These are phyloP conservation scores for Saccharomyces hybrid DNA, from an alignment of 1,139 yeast species.

Conservation along the genomic window DNA sequence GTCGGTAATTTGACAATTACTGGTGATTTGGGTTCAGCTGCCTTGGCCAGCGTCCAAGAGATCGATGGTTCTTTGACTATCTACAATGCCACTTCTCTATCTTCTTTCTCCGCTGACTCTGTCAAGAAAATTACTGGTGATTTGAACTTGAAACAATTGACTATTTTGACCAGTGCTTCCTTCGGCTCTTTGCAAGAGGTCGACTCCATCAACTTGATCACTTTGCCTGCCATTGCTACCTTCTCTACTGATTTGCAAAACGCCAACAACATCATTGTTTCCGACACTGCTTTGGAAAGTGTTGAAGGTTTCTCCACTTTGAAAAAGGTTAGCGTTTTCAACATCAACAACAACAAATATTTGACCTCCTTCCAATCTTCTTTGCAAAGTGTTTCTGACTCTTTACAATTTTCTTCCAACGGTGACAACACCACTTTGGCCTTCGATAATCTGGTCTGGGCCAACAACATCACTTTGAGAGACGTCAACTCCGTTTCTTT, in stretches of 20 bases:
- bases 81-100: constrained; percentile 56
- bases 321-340: constrained; percentile 59
- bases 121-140: constrained; percentile 69
- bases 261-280: constrained; percentile 64
- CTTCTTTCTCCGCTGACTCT: constrained; percentile 66
- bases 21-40: constrained; percentile 53
- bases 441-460: constrained; percentile 69
- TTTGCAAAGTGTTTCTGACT: constrained; percentile 65
- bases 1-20: constrained; percentile 71
- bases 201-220: constrained; percentile 69
- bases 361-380: constrained; percentile 65
- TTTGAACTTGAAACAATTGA: constrained; percentile 55
- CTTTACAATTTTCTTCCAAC: constrained; percentile 77
- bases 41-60: constrained; percentile 54
- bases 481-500: constrained; percentile 67
- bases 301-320: constrained; percentile 75
- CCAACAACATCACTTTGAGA: constrained; percentile 80
- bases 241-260: constrained; percentile 71
- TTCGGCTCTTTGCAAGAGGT: constrained; percentile 78
- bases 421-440: constrained; percentile 63
- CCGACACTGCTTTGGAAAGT: constrained; percentile 79
- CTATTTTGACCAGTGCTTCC: constrained; percentile 59
- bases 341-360: constrained; percentile 82
- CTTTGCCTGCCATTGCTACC: constrained; percentile 71
- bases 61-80: constrained; percentile 70